Conservation (phyloP, 1,284 basidiomycete species). For the Coriolopsis trogii region DNA sequence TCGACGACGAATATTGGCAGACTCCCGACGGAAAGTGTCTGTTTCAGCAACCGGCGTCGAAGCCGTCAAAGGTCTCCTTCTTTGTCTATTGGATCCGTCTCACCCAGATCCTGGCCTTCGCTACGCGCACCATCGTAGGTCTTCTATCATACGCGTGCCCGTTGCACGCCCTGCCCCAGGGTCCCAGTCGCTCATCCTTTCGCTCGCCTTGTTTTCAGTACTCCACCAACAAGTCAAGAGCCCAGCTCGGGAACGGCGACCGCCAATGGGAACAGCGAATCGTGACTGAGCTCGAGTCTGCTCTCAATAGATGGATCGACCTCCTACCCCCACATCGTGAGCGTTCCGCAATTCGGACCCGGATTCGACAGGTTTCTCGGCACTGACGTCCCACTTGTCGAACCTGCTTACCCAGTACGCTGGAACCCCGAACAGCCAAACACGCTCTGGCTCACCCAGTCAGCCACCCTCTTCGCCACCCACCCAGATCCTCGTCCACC, state of each 20-base stretch:
- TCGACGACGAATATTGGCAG: conserved; percentile 77
- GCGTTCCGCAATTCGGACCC: not conserved
- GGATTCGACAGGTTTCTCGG: not conserved
- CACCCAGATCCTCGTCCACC: conserved; percentile 64
- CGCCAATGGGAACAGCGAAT: conserved; percentile 27
- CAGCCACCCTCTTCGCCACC: conserved; percentile 51
- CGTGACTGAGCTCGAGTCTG: conserved; percentile 27
- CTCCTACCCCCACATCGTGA: conserved; percentile 26
- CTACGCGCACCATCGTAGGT: conserved; percentile 63
- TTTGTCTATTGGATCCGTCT: conserved; percentile 64
- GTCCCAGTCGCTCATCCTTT: not conserved
- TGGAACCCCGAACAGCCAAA: conserved; percentile 59
- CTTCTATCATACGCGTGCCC: not conserved
- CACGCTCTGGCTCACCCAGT: conserved; percentile 51
- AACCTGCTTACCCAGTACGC: not conserved
- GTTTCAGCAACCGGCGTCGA: conserved; percentile 55
- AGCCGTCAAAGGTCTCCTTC: conserved; percentile 53
- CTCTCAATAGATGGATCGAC: conserved; percentile 29
- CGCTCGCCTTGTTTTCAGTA: conserved; percentile 10
- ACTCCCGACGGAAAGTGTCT: conserved; percentile 41
- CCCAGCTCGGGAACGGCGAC: conserved; percentile 22
- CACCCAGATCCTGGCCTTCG: conserved; percentile 63
- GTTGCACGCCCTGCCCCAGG: not conserved
- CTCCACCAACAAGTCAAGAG: conserved; percentile 26
- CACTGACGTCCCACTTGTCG: conserved; percentile 36